Base-by-base conservation (phyloP, 495 filamentous ascomycete species). In the Penicillium tannophilum region DNA sequence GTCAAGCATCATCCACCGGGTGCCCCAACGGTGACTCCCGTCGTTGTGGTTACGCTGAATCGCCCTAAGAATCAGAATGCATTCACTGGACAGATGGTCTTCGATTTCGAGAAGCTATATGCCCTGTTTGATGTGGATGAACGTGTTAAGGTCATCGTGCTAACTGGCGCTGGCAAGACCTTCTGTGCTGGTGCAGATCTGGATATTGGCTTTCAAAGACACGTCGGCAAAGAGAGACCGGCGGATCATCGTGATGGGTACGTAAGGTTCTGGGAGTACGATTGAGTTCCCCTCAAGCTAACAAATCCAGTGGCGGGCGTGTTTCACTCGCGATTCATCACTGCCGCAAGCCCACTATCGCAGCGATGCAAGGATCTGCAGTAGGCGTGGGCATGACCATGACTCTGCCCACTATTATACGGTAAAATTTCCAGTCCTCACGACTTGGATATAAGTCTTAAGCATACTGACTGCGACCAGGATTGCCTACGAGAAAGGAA, bases 101-200 rank as follows among this genome's bases (percentile, higher is more conserved):
- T 67, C 0, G 82, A 83, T 62, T 76, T 88, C 36, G 81, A 83
- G 59, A 63, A 68, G 30, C 77, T 81, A 41, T 88, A 83, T 70
- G 59, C 70, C 41, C 67, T 82, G 48, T 79, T 88, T 56, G 82
- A 85, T 51, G 60, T 78, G 55, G 81, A 85, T 52, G 74, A 79
- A 16, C 77, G 81, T 16, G 84, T 88, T 28, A 84, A 82, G 56
- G 79, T 76, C 11, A 70, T 87, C 35, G 78, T 87, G 6, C 60
- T 88, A 12, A 86, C 86, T 0, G 84, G 85, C 39, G 65, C 73
- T n/a, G 84, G 84, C 20, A 74, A 74, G 55, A 83, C 82, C 30
- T 89, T 87, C 71, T 88, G 85, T 63, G 84, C 84, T 9, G 85
- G 86, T n/a, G 84, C 84, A 26, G 86, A 88, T 69, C 67, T 88